These are phyloP conservation scores for Lepiota venenata DNA, from an alignment of 768 basidiomycete genomes.

Conservation along the genomic window DNA sequence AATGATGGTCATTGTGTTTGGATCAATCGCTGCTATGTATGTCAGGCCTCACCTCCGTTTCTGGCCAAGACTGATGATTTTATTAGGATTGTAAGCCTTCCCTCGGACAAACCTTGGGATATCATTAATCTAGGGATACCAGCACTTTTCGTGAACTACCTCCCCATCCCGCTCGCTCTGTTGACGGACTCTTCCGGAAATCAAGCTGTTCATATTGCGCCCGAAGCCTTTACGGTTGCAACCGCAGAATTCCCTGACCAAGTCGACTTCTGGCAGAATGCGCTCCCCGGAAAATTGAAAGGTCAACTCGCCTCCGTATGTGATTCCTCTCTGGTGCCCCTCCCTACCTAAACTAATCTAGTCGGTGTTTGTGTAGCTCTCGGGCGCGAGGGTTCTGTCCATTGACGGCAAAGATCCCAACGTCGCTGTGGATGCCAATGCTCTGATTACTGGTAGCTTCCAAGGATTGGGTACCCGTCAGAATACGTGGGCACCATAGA, in stretches of 20 bases:
- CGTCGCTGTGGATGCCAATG: constrained; percentile 48
- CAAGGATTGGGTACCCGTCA: constrained; percentile 50
- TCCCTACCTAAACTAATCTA: background rate
- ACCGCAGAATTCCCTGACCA: constrained; percentile 51
- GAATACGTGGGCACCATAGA: constrained; percentile 33
- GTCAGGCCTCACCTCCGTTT: background rate
- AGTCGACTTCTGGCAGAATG: constrained; percentile 53
- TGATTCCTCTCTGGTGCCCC: background rate
- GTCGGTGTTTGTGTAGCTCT: constrained; percentile 22
- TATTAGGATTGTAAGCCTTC: constrained; percentile 35
- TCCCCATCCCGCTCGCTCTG: constrained; percentile 47
- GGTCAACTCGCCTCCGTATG: constrained; percentile 45
- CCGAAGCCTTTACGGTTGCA: constrained; percentile 51
- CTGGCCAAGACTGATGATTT: background rate
- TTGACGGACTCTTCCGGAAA: constrained; percentile 40
- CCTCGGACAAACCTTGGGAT: background rate
- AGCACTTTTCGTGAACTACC: constrained; percentile 44
- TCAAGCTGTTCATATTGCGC: constrained; percentile 52
- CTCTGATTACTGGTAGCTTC: constrained; percentile 46
- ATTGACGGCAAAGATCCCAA: constrained; percentile 53
- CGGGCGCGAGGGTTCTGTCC: constrained; percentile 49
- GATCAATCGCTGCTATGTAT: constrained; percentile 48
- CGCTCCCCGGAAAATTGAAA: constrained; percentile 42
- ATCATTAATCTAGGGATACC: background rate
- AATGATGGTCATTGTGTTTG: constrained; percentile 59